A percentile compares a stretch with the other conserved stretches of the same genome.
These are phyloP conservation scores for Larix kaempferi DNA, from an alignment of 75 land plant genomes.

Conservation along the genomic window DNA sequence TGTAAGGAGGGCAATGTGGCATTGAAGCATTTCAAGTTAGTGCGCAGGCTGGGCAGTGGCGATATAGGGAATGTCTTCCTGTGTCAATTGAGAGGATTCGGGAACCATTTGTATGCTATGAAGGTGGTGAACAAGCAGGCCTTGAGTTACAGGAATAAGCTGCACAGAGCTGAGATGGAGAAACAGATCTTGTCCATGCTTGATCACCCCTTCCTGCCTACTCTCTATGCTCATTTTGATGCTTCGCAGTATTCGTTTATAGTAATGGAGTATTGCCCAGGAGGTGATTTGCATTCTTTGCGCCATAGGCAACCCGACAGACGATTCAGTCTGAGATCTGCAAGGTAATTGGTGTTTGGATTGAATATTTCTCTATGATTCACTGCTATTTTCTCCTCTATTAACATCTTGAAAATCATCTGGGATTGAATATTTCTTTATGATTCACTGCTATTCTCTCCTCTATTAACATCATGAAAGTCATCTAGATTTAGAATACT, in stretches of 20 bases:
- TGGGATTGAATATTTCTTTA: conserved; percentile 2
- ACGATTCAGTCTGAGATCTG: conserved; percentile 48
- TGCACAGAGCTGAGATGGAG: conserved; percentile 62
- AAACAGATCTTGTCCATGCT: conserved; percentile 57
- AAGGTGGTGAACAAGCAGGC: conserved; percentile 33
- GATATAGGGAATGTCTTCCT: conserved; percentile 79
- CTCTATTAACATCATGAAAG: no score
- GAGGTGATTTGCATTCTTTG: conserved; percentile 67
- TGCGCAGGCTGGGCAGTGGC: conserved; percentile 72
- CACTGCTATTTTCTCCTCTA: no score
- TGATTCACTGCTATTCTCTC: no score
- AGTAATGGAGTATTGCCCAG: conserved; percentile 81
- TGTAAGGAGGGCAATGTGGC: conserved; percentile 28
- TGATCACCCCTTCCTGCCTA: conserved; percentile 83
- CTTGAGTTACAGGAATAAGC: conserved; percentile 47
- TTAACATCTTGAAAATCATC: no score
- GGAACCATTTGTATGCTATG: conserved; percentile 22
- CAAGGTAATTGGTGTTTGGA: conserved; percentile 28
- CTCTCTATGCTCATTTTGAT: conserved; percentile 69
- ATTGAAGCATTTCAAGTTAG: conserved; percentile 60
- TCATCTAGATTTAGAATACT: no score
- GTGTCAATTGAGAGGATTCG: conserved; percentile 37
- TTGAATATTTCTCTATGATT: background rate
- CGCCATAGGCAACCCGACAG: conserved; percentile 44
- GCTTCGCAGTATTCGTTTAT: conserved; percentile 64